Conservation (phyloP, 2,329 filamentous ascomycete species). For the Xylariaceae sp. region DNA sequence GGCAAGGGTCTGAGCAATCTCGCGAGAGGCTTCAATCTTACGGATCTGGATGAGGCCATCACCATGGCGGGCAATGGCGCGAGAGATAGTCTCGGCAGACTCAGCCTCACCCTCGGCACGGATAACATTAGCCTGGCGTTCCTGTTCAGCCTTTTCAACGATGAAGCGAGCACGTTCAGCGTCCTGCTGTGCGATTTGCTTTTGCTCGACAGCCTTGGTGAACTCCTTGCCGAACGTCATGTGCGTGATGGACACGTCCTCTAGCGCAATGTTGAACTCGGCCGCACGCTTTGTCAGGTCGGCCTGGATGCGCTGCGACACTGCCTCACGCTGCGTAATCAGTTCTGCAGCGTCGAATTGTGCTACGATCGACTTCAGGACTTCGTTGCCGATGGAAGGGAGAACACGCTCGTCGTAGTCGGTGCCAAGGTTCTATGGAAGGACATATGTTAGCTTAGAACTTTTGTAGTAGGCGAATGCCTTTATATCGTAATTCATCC, state of each 20-base stretch:
- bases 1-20: slow-evolving; percentile 90
- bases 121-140: slow-evolving; percentile 98
- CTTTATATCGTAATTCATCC: background rate
- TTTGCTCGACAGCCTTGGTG: slow-evolving; percentile 98
- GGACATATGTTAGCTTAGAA: slow-evolving; percentile 5
- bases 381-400: slow-evolving; percentile 98
- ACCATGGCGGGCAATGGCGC: slow-evolving; percentile 89
- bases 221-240: slow-evolving; percentile 99
- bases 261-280: slow-evolving; percentile 98
- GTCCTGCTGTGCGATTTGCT: slow-evolving; percentile 99
- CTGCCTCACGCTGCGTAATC: slow-evolving; percentile 97
- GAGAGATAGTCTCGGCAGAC: slow-evolving; percentile 92
- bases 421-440: slow-evolving; percentile 82
- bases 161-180: slow-evolving; percentile 97
- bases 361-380: slow-evolving; percentile 96
- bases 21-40: slow-evolving; percentile 94
- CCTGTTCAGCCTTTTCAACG: slow-evolving; percentile 98
- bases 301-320: slow-evolving; percentile 89
- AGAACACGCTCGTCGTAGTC: slow-evolving; percentile 99
- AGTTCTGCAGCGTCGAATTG: slow-evolving; percentile 99
- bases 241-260: slow-evolving; percentile 99
- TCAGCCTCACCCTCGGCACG: slow-evolving; percentile 97
- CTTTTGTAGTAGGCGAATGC: background rate
- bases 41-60: slow-evolving; percentile 95
- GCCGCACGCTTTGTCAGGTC: slow-evolving; percentile 91